Evolutionary conservation across 495 filamentous ascomycete species (phyloP).

Genomic region (Bacidia rubella): DNA sequence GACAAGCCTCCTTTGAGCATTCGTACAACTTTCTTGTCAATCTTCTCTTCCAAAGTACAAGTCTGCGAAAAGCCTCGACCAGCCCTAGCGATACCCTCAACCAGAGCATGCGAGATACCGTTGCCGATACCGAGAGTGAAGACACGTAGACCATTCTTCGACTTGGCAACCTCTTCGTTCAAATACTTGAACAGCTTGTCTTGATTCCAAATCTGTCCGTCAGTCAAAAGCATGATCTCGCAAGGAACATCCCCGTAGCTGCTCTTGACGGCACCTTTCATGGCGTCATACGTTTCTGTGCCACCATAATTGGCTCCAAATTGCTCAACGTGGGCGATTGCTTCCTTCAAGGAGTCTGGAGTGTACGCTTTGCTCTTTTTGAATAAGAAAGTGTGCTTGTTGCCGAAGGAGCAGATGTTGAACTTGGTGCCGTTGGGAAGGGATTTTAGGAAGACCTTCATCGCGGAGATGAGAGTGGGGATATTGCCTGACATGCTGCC

Average conservation of each 20-base stretch:
- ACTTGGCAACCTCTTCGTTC: slow-evolving; percentile 32
- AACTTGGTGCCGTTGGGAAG: slow-evolving; percentile 54
- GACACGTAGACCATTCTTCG: slow-evolving; percentile 41
- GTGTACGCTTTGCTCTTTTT: slow-evolving; percentile 40
- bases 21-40: slow-evolving; percentile 50
- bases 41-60: slow-evolving; percentile 42
- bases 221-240: slow-evolving; percentile 57
- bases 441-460: slow-evolving; percentile 57
- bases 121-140: slow-evolving; percentile 55
- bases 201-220: slow-evolving; percentile 55
- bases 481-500: slow-evolving; percentile 49
- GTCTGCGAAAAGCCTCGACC: slow-evolving; percentile 55
- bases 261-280: slow-evolving; percentile 37
- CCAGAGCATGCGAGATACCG: slow-evolving; percentile 45
- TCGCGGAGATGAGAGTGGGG: slow-evolving; percentile 37
- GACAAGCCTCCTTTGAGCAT: slow-evolving; percentile 58
- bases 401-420: slow-evolving; percentile 64
- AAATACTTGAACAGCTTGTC: slow-evolving; percentile 40
- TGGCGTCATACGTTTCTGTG: slow-evolving; percentile 47
- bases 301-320: slow-evolving; percentile 47
- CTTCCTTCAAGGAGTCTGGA: slow-evolving; percentile 34
- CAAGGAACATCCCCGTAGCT: slow-evolving; percentile 38
- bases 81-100: slow-evolving; percentile 53
- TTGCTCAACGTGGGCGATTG: slow-evolving; percentile 33
- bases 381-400: slow-evolving; percentile 42